phyloP scores from a whole-genome alignment of 73 alveolate species.

The Stentor roeselii region DNA sequence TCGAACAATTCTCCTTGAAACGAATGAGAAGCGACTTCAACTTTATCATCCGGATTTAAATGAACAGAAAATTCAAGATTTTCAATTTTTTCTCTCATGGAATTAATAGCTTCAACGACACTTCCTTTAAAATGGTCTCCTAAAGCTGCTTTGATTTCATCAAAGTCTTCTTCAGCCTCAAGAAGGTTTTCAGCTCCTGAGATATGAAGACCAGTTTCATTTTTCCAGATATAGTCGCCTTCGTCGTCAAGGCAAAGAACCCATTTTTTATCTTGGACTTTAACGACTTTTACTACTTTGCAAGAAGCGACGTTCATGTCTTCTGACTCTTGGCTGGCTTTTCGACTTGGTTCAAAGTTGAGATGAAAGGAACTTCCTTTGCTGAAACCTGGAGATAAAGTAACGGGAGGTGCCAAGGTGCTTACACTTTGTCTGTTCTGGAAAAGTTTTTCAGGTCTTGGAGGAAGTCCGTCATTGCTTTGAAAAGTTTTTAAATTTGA shows the following conservation, averaged over 20 bases:
- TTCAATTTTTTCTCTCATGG: neutral
- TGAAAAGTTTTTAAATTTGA: no score
- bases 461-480: no score
- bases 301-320: neutral
- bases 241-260: neutral
- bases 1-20: constrained; percentile 1
- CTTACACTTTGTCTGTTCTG: neutral
- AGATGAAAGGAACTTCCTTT: neutral
- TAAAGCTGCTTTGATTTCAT: constrained; percentile 26
- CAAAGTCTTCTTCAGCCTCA: neutral
- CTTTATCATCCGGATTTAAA: neutral
- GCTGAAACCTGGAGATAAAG: neutral
- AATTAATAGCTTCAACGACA: neutral
- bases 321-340: neutral
- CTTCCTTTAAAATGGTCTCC: neutral
- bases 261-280: constrained; percentile 3
- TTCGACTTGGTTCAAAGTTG: neutral
- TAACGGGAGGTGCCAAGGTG: neutral
- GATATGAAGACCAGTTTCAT: neutral
- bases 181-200: neutral
- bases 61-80: neutral
- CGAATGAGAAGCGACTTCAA: neutral
- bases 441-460: no score
- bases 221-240: neutral
- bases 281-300: neutral